Base-by-base conservation (phyloP, 805 yeast genomes). In the Yamadazyma sp. region DNA sequence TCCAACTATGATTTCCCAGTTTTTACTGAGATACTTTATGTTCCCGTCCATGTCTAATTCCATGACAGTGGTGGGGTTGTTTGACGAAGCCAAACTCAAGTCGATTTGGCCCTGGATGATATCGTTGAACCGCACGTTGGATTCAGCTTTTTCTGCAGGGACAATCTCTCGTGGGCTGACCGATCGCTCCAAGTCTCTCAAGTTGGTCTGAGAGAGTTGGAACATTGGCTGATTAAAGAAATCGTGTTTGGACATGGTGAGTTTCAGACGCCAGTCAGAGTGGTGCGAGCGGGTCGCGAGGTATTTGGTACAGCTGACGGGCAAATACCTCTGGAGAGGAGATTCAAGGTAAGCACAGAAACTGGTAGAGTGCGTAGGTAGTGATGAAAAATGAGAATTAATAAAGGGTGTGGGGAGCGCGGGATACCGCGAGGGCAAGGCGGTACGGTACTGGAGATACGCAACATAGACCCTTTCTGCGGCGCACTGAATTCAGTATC, bases 1-100 rank as follows among this genome's bases (percentile, higher is more conserved):
- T 1, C 95, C 95, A 7, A 87, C 86, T 6, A 89, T 71, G 6
- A 72, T 54, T 46, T 80, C 83, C 96, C 97, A 91, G 46, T 82
- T 77, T 46, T 75, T 76, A 45, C 91, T 77, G 17, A 89, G 58
- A 56, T 84, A 86, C 37, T 75, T 74, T n/a, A 93, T 80, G 22
- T 73, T 77, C 20, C 96, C 88, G 50, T 82, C 82, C 54, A 88
- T 62, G 52, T 83, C 90, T 44, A 93, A 64, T 59, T 91, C 99
- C 62, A 91, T 63, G 3, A 91, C 82, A n/a, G 82, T 79, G 9
- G 87, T 81, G 1, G 86, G 84, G 45, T 80, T 82, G 42, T 74
- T 71, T 1, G 82, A 72, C n/a, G 84, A 78, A 0, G 89, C 89
- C 19, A 75, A 58, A 10, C 71, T 64, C 35, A 83, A 59, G 46